Conservation (phyloP, 805 yeast genomes). For the Hanseniaspora mollemarum region DNA sequence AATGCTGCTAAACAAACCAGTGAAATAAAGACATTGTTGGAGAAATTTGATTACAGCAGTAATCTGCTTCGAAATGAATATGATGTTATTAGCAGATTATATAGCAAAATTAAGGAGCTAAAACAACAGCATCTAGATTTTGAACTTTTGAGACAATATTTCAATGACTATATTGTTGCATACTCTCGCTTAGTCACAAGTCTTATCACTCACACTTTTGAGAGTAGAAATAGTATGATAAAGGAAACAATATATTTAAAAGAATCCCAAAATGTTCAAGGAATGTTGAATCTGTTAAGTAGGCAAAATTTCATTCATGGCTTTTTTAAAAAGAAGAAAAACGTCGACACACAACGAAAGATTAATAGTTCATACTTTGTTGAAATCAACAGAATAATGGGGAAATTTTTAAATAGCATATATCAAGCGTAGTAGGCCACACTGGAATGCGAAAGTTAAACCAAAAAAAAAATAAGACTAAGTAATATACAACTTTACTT, state of each 20-base stretch:
- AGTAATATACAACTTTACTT: too few species aligned
- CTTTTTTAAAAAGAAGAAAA: constrained; percentile 14
- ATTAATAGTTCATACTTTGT: constrained; percentile 16
- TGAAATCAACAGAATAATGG: constrained; percentile 16
- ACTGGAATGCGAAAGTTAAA: too few species aligned
- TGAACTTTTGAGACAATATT: neutral
- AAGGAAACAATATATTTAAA: neutral
- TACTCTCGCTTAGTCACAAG: constrained; percentile 8
- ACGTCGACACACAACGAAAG: constrained; percentile 15
- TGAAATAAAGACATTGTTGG: too few species aligned
- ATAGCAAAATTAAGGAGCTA: neutral
- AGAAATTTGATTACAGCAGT: too few species aligned
- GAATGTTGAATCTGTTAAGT: neutral
- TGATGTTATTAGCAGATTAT: neutral
- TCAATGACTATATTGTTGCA: constrained; percentile 1
- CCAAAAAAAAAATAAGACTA: too few species aligned
- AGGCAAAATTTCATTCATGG: too few species aligned
- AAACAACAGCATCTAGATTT: neutral
- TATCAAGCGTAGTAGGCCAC: neutral
- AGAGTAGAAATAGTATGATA: neutral
- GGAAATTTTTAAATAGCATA: neutral
- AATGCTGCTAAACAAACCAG: neutral
- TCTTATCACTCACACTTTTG: neutral
- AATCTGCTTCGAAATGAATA: neutral
- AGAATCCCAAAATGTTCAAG: neutral